These are phyloP conservation scores for Biancaea sappan DNA, from an alignment of 306 rosid genomes.

Conservation along the genomic window DNA sequence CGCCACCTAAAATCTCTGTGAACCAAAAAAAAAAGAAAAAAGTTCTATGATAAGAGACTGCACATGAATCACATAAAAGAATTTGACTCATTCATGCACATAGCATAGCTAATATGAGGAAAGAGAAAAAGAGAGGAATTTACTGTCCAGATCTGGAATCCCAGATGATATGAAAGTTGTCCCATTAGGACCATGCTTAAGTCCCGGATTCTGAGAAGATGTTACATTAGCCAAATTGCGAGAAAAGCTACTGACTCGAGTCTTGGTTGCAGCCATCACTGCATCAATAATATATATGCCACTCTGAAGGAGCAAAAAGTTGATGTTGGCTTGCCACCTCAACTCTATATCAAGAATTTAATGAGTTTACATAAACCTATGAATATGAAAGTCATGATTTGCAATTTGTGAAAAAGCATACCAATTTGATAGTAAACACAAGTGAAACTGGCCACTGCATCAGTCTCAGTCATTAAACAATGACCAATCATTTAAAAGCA, in stretches of 20 bases:
- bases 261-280: constrained; percentile 61
- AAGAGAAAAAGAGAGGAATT: constrained; percentile 26
- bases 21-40: constrained; percentile 5
- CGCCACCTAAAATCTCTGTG: constrained; percentile 87
- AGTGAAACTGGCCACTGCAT: background rate
- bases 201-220: constrained; percentile 57
- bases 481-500: background rate
- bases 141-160: constrained; percentile 86
- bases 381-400: background rate
- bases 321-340: background rate
- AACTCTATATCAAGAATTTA: background rate
- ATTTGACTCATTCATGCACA: constrained; percentile 5
- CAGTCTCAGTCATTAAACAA: too few species aligned
- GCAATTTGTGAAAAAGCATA: background rate
- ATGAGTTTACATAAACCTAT: background rate
- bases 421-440: background rate
- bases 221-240: constrained; percentile 53
- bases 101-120: constrained; percentile 12
- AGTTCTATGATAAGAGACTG: constrained; percentile 5
- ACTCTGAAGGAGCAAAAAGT: constrained; percentile 27
- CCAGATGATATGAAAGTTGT: constrained; percentile 73
- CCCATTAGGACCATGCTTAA: constrained; percentile 83
- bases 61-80: background rate
- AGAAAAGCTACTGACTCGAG: constrained; percentile 73
- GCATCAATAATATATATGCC: constrained; percentile 30